phyloP scores from a whole-genome alignment of 257 asterid species.

The Knoxia roxburghii region DNA sequence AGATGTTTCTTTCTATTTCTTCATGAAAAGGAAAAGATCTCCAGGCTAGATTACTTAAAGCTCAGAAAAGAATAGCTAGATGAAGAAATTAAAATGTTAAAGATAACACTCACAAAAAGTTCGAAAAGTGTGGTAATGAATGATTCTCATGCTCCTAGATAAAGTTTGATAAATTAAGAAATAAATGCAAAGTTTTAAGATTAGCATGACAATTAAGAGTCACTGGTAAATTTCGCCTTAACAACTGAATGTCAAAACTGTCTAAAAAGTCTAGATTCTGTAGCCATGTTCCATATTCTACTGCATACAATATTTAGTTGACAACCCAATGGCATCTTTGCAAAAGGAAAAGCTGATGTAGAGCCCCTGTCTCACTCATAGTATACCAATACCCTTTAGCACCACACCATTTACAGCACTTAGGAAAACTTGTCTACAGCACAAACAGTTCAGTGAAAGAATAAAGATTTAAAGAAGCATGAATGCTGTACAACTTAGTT shows the following conservation, averaged over 20 bases:
- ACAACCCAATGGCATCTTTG: neutral
- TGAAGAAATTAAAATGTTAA: neutral
- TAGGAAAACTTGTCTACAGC: neutral
- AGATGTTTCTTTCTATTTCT: neutral
- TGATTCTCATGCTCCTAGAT: neutral
- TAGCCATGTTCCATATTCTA: neutral
- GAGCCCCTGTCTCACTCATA: neutral
- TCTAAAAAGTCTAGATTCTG: neutral
- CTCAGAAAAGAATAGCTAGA: neutral
- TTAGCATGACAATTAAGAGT: neutral
- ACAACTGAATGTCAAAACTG: neutral
- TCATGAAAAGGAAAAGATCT: no score
- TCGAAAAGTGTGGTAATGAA: neutral
- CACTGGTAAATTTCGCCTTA: neutral
- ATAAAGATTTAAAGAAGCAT: neutral
- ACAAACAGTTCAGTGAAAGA: neutral
- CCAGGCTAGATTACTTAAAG: neutral
- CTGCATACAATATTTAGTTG: neutral
- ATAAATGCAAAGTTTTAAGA: neutral
- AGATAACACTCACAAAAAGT: neutral
- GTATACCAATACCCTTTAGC: neutral
- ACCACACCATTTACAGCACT: neutral
- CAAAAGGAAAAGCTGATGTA: no score
- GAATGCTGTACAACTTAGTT: neutral
- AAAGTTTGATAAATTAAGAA: neutral